Evolutionary conservation across 805 yeast genomes (phyloP), one percentile per base, ranked within the genome.

Genomic region (Lipomyces anomalus): DNA sequence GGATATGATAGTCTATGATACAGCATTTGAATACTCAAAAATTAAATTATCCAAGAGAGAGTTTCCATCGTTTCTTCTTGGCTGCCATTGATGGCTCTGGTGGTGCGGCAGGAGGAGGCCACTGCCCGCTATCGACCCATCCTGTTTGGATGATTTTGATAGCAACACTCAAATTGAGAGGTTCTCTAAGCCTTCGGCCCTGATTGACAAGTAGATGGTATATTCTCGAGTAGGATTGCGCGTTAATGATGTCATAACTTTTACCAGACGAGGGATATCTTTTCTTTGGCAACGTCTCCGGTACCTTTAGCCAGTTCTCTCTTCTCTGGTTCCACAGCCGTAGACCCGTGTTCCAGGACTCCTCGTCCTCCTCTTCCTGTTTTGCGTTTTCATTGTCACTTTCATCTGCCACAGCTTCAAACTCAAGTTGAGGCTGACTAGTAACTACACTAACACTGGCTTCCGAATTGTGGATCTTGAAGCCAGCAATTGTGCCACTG

Each of bases 91-190:
- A 38, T 2, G 54, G 54, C 38, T 50, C 54, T 11, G 53, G 46
- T 3, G 39, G 41, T 5, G 41, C 43, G 29, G 34, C 22, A 3
- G 46, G 50, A 52, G 60, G 50, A 46, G 63, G 58, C 90, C 92
- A 89, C 54, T 78, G 76, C 41, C 81, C 86, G 20, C 78, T 78
- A 48, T 79, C 80, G 13, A 74, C 72, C 97, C 97, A 89, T 17
- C 96, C 96, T 3, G 83, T 76, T 57, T 85, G 79, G 35, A 89
- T 74, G 21, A 89, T 75, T 53, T 74, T 74, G 42, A 87, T 61
- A 35, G 84, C 78, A 61, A 87, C 95, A 47, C 69, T 71, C 57
- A 90, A 72, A 62, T 84, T 86, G 65, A 90, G 69, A 13, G 88
- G 84, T 45, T 70, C 70, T 57, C 78, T 80, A 57, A 90, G 71